Percentiles rank a stretch among this genome's conserved stretches.
phyloP scores from a whole-genome alignment of 2,329 filamentous ascomycete species.

The Nigrospora osmanthi region DNA sequence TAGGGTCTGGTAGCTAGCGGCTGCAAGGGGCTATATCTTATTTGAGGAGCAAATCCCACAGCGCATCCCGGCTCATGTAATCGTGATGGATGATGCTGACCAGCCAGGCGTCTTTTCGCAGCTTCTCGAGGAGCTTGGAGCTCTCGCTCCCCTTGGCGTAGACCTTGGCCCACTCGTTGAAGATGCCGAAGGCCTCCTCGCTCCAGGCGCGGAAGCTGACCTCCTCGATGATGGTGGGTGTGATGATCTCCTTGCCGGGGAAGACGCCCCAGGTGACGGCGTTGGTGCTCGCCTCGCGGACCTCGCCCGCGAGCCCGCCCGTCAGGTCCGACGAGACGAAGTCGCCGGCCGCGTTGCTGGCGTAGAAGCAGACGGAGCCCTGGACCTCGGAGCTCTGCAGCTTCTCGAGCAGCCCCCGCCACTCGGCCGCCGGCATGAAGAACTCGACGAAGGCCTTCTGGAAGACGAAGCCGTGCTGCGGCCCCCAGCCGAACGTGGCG shows the following conservation, averaged over 20 bases:
- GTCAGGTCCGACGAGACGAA: constrained; percentile 62
- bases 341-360: constrained; percentile 69
- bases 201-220: constrained; percentile 91
- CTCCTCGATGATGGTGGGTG: constrained; percentile 92
- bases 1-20: no score
- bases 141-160: constrained; percentile 70
- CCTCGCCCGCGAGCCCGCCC: constrained; percentile 21
- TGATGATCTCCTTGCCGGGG: constrained; percentile 90
- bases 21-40: constrained; percentile 7
- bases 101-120: constrained; percentile 70
- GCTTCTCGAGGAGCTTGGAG: constrained; percentile 59
- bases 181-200: constrained; percentile 94
- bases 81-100: constrained; percentile 87
- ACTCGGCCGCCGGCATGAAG: constrained; percentile 73
- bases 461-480: constrained; percentile 87
- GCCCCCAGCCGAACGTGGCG: constrained; percentile 85
- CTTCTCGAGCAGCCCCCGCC: constrained; percentile 55
- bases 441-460: constrained; percentile 98
- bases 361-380: constrained; percentile 78
- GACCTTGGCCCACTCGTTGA: constrained; percentile 86
- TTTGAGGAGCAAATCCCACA: constrained; percentile 61
- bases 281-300: constrained; percentile 58
- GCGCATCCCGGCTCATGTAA: constrained; percentile 59
- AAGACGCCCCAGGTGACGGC: constrained; percentile 97
- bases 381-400: constrained; percentile 51